A percentile compares a stretch with the other conserved stretches of the same genome.
Evolutionary conservation across 257 asterid species (phyloP).

Genomic region (Galeopsis tetrahit): DNA sequence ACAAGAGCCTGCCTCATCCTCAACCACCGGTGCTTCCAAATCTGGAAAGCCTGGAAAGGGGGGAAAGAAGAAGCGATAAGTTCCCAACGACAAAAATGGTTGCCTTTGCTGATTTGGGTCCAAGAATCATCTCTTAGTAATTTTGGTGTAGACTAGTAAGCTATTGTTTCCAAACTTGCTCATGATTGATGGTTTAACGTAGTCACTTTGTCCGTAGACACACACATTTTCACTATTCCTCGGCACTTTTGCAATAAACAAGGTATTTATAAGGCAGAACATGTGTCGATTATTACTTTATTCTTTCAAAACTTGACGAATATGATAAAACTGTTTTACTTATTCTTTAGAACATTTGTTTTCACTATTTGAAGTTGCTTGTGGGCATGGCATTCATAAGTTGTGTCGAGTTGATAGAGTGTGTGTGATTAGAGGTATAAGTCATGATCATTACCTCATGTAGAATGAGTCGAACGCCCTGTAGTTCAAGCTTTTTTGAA

Average conservation of each 20-base stretch:
- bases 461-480: no score
- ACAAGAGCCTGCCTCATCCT: conserved; percentile 72
- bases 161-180: background rate
- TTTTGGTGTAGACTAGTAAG: background rate
- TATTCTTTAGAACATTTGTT: background rate
- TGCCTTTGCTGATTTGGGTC: background rate
- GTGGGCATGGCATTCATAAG: background rate
- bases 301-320: background rate
- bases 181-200: background rate
- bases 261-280: background rate
- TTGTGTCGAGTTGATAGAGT: no score
- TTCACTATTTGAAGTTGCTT: background rate
- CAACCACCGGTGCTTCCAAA: conserved; percentile 67
- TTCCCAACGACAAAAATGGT: background rate
- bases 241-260: background rate
- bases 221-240: background rate
- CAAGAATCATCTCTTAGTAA: background rate
- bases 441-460: no score
- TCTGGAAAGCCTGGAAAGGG: conserved; percentile 66
- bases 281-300: background rate
- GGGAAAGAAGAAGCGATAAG: conserved; percentile 80
- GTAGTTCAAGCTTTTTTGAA: no score
- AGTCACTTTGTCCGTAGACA: background rate
- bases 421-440: no score
- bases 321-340: background rate